Evolutionary conservation across 495 filamentous ascomycete species (phyloP).

Genomic region (Neurospora sublineolata): DNA sequence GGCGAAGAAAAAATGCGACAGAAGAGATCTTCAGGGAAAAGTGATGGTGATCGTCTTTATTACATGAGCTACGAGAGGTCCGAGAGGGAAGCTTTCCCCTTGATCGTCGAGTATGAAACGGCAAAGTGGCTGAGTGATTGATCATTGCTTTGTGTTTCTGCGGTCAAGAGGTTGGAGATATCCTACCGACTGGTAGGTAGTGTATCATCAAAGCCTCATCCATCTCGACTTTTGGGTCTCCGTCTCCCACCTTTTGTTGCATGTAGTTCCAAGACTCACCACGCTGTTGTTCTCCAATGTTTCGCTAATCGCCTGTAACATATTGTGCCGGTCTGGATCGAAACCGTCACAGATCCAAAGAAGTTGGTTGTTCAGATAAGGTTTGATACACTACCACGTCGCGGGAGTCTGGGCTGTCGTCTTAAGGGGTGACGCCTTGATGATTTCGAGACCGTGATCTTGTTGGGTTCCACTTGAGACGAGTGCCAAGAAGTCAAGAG

Average conservation of each 20-base stretch:
- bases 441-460: background rate
- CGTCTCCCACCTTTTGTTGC: background rate
- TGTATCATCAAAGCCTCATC: background rate
- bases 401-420: background rate
- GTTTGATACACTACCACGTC: background rate
- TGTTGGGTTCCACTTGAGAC: background rate
- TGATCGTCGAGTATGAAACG: background rate
- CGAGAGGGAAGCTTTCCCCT: background rate
- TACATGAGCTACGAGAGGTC: background rate
- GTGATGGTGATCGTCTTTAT: background rate
- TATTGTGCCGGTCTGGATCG: background rate
- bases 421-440: background rate
- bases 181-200: background rate
- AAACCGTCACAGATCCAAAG: background rate
- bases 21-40: background rate
- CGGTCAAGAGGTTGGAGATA: background rate
- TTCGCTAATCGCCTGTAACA: background rate
- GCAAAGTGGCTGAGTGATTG: background rate
- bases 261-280: background rate
- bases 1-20: too few species aligned
- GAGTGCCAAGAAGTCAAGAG: background rate
- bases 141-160: background rate
- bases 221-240: background rate
- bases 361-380: background rate
- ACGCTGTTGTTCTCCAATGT: background rate